phyloP scores from a whole-genome alignment of 2,329 filamentous ascomycete genomes.

The Hypocrella siamensis region DNA sequence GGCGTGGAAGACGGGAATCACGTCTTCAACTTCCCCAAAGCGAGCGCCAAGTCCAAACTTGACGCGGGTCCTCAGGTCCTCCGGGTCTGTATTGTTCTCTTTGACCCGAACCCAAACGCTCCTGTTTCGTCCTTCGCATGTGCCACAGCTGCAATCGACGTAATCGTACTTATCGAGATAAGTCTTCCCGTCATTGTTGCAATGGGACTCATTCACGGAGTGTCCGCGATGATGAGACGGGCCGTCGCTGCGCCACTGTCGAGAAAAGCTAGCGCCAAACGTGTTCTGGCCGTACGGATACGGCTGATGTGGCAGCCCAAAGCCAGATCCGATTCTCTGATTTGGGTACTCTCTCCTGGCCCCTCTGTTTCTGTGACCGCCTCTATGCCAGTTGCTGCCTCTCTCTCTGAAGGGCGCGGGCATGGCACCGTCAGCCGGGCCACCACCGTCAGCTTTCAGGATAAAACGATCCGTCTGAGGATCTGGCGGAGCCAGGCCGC shows the following conservation, averaged over 20 bases:
- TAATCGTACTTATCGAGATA: slow-evolving; percentile 8
- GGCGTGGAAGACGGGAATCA: slow-evolving; percentile 5
- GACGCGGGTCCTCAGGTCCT: slow-evolving; percentile 13
- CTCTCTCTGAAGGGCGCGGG: background rate
- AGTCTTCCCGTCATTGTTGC: slow-evolving; percentile 6
- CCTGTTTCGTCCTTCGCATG: slow-evolving; percentile 14
- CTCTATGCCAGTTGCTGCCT: background rate
- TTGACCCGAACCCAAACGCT: slow-evolving; percentile 13
- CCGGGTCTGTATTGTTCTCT: slow-evolving; percentile 1
- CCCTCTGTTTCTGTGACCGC: slow-evolving; percentile 1
- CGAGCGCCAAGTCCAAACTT: slow-evolving; percentile 12
- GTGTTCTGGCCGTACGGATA: background rate
- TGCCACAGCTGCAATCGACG: slow-evolving; percentile 12
- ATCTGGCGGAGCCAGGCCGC: background rate
- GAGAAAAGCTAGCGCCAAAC: background rate
- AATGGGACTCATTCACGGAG: slow-evolving; percentile 1
- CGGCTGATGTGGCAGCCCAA: background rate
- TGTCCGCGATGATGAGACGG: background rate
- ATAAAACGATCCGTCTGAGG: background rate
- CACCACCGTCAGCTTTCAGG: background rate
- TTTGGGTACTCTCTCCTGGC: background rate
- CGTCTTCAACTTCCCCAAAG: slow-evolving; percentile 16
- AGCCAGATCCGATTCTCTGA: background rate
- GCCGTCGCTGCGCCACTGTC: slow-evolving; percentile 1
- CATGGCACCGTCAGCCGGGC: background rate